Evolutionary conservation across 768 basidiomycete species (phyloP).

Genomic region (Russula olivacea): DNA sequence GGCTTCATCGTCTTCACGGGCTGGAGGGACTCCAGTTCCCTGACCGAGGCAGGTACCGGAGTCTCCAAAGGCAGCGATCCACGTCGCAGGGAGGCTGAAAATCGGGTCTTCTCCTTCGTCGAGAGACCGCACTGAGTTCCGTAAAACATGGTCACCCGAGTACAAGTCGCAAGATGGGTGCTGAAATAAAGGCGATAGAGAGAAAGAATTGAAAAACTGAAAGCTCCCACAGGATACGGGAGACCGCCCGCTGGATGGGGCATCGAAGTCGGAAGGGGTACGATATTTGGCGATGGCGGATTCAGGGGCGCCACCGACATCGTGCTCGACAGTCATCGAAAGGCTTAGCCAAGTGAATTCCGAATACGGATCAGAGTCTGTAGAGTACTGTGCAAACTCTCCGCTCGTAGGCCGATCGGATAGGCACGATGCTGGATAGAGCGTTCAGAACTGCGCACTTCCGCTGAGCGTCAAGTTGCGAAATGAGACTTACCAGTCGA

Average conservation of each 20-base stretch:
- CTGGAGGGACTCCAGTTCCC: neutral
- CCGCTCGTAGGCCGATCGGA: neutral
- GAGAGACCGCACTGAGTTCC: neutral
- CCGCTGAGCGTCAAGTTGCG: neutral
- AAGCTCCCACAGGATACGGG: neutral
- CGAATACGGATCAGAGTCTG: neutral
- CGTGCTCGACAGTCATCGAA: conserved; percentile 2
- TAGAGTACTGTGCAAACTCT: neutral
- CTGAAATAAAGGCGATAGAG: neutral
- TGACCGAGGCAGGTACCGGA: neutral
- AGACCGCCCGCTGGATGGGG: neutral
- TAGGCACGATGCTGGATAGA: neutral
- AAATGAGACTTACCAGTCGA: neutral
- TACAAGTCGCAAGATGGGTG: neutral
- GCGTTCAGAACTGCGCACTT: neutral
- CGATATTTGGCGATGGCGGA: neutral
- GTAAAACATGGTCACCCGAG: neutral
- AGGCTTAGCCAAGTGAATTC: conserved; percentile 12
- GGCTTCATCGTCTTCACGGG: conserved; percentile 14
- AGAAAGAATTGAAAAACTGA: neutral
- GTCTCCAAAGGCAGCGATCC: neutral
- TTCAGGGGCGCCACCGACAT: neutral
- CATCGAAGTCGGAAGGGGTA: neutral
- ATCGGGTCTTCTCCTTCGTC: conserved; percentile 1
- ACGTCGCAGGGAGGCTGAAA: neutral